Evolutionary conservation across 345 rosid genomes (phyloP).

Genomic region (Orychophragmus violaceus): DNA sequence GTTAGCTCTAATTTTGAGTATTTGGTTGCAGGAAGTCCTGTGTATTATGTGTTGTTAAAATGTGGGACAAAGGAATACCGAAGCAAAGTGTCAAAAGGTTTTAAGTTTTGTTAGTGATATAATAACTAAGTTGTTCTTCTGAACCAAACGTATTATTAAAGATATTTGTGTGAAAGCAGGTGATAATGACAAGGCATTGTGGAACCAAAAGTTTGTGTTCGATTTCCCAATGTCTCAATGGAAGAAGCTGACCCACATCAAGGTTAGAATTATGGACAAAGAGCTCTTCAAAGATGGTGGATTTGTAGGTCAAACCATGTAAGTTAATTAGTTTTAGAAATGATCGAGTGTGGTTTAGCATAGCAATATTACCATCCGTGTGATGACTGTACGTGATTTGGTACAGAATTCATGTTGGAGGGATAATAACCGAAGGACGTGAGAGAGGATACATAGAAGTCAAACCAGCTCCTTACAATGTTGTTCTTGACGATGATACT

Average conservation of each 20-base stretch:
- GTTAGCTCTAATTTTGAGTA: neutral
- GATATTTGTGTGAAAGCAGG: slow-evolving; percentile 29
- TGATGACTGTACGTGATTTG: neutral
- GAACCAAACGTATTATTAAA: neutral
- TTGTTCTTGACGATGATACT: slow-evolving; percentile 67
- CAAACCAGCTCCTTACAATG: slow-evolving; percentile 59
- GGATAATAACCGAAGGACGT: slow-evolving; percentile 57
- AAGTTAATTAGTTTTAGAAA: neutral
- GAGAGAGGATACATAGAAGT: slow-evolving; percentile 48
- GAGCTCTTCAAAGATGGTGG: slow-evolving; percentile 48
- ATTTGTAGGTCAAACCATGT: slow-evolving; percentile 80
- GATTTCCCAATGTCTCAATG: slow-evolving; percentile 48
- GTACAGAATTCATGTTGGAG: slow-evolving; percentile 60
- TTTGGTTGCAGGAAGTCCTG: slow-evolving; percentile 47
- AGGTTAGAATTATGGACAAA: slow-evolving; percentile 61
- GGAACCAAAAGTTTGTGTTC: slow-evolving; percentile 85
- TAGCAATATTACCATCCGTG: neutral
- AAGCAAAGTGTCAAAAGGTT: slow-evolving; percentile 74
- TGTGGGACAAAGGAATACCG: slow-evolving; percentile 56
- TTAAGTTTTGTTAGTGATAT: neutral
- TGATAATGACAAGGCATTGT: slow-evolving; percentile 44
- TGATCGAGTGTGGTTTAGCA: neutral
- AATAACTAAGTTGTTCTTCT: neutral
- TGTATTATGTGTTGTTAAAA: slow-evolving; percentile 51
- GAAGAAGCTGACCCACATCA: slow-evolving; percentile 47